These are phyloP conservation scores for Xylariales sp. DNA, from an alignment of 2,329 filamentous ascomycete species.

Conservation along the genomic window DNA sequence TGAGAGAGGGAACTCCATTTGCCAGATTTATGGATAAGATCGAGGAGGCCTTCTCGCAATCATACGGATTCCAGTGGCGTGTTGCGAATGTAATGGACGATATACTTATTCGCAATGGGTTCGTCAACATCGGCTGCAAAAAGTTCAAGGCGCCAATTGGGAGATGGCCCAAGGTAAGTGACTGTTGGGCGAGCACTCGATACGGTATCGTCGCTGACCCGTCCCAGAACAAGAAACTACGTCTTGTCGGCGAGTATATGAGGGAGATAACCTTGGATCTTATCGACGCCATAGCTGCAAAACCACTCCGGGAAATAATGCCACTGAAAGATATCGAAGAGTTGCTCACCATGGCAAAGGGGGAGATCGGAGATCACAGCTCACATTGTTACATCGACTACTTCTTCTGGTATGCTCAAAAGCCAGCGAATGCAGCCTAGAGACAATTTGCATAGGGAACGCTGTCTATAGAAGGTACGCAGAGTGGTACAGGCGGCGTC, in stretches of 20 bases:
- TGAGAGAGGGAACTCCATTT: conserved; percentile 11
- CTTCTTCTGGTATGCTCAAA: conserved; percentile 16
- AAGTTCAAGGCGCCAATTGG: conserved; percentile 30
- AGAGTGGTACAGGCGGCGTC: no score
- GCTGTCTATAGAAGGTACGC: no score
- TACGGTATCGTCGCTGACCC: no score
- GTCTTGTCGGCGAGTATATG: conserved; percentile 31
- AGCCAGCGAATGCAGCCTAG: no score
- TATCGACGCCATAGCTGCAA: conserved; percentile 14
- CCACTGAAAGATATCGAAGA: conserved; percentile 10
- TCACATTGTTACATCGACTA: conserved; percentile 14
- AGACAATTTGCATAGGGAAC: no score
- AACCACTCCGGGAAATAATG: conserved; percentile 9
- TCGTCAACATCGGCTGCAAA: conserved; percentile 17
- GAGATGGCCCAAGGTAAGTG: conserved; percentile 31
- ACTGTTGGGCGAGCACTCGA: no score
- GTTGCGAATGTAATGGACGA: conserved; percentile 15
- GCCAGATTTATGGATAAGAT: conserved; percentile 13
- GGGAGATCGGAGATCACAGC: conserved; percentile 9
- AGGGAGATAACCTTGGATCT: conserved; percentile 12
- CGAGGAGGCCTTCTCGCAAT: conserved; percentile 10
- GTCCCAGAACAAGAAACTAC: conserved; percentile 27
- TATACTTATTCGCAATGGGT: conserved; percentile 15
- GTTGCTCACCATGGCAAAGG: conserved; percentile 8
- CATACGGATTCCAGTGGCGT: conserved; percentile 13